phyloP scores from a whole-genome alignment of 75 land plant genomes.

The Pseudotsuga menziesii region DNA sequence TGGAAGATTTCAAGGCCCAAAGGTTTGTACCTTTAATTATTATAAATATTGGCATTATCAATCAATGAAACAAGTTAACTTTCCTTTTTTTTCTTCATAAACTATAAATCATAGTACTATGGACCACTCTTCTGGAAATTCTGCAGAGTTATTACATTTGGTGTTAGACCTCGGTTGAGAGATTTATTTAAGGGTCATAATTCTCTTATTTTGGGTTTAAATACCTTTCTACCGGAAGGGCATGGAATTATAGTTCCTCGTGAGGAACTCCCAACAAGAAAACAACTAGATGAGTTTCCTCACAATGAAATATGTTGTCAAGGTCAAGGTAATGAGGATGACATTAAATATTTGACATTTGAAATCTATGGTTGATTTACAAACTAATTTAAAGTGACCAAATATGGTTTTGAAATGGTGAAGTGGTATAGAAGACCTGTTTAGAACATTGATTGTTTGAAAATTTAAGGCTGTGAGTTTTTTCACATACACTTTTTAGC shows the following conservation, averaged over 20 bases:
- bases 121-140: neutral
- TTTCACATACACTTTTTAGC: neutral
- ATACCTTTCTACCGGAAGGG: slow-evolving; percentile 86
- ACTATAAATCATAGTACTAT: neutral
- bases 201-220: slow-evolving; percentile 75
- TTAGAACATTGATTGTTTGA: neutral
- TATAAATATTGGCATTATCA: neutral
- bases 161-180: slow-evolving; percentile 74
- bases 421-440: neutral
- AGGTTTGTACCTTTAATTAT: slow-evolving; percentile 23
- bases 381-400: neutral
- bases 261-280: slow-evolving; percentile 55
- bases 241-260: slow-evolving; percentile 68
- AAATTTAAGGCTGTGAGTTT: neutral
- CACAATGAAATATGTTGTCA: slow-evolving; percentile 82
- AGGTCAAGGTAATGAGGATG: slow-evolving; percentile 62
- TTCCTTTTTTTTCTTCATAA: neutral
- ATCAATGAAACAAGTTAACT: neutral
- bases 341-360: neutral
- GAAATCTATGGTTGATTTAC: neutral
- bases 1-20: slow-evolving; percentile 19
- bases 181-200: slow-evolving; percentile 76
- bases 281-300: too few relatives aligned
- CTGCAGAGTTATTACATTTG: slow-evolving; percentile 64
- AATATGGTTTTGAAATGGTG: neutral